Evolutionary conservation across 768 basidiomycete genomes (phyloP), one percentile per base, ranked within the genome.

Genomic region (Gyrodon lividus): DNA sequence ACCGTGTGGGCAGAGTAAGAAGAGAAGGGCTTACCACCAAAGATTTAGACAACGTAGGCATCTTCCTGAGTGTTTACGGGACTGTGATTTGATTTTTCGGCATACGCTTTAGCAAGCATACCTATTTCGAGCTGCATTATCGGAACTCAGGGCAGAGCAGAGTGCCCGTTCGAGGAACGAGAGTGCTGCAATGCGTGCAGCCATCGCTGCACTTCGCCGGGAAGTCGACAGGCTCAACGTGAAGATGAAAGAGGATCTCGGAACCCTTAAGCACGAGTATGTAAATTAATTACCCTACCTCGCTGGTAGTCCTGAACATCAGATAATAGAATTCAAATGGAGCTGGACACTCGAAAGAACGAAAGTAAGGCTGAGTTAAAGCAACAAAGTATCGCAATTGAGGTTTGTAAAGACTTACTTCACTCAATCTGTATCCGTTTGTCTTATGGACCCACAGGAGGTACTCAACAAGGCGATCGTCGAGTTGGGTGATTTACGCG

Each of bases 171-270:
- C 88, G 4, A 82, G 88, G 53, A 97, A 92, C 58, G 94, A 96
- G 61, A 84, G 83, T 35, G 82, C 91, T 12, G 76, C 87, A n/a
- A 82, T 98, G 51, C 78, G 84, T n/a, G 77, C 90, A 0, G 75
- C 87, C 33, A 83, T 86, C 3, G 71, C 82, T n/a, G 82, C 86
- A 4, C 77, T 96, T 16, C 80, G 93, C 52, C 75, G 92, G 55
- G 97, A 98, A 39, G 85, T 93, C 13, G 96, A 99, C 62, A 72
- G 77, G 3, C 69, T 98, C 41, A 84, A 87, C 60, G 84, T 87
- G 37, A 95, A 90, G 72, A 88, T 99, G 84, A 96, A 95, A 72
- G 93, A 97, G 68, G 92, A 95, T 56, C 72, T 98, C 20, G 83
- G 80, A 14, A 87, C 81, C 40, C 75, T 99, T 59, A 93, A 90